Percentiles rank a stretch among this genome's conserved stretches.
phyloP scores from a whole-genome alignment of 2,329 filamentous ascomycete species.

The Madurella fahalii region DNA sequence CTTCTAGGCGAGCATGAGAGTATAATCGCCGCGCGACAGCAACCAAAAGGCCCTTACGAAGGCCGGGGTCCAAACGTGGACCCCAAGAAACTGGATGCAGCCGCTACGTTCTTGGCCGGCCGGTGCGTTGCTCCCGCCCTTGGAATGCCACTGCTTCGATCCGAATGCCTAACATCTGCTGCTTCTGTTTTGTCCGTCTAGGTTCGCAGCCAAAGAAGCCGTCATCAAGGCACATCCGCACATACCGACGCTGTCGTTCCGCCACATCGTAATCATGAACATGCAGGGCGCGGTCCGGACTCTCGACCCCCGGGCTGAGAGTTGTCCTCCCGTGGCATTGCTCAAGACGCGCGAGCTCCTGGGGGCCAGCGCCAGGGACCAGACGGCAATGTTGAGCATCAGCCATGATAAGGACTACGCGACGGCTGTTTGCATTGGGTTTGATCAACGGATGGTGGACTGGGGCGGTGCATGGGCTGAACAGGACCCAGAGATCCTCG shows the following conservation, averaged over 20 bases:
- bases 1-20: neutral
- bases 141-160: neutral
- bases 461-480: too few relatives aligned
- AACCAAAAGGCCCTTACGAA: neutral
- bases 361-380: constrained; percentile 33
- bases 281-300: constrained; percentile 31
- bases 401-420: constrained; percentile 86
- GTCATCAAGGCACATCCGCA: constrained; percentile 66
- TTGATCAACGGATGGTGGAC: constrained; percentile 1
- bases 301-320: neutral
- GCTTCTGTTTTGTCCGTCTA: constrained; percentile 22
- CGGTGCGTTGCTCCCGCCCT: constrained; percentile 32
- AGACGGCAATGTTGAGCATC: constrained; percentile 69
- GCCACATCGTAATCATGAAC: constrained; percentile 50
- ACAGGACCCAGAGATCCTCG: too few relatives aligned
- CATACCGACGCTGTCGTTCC: constrained; percentile 52
- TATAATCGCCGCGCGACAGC: neutral
- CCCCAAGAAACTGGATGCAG: neutral
- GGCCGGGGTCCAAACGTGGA: neutral
- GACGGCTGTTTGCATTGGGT: constrained; percentile 61
- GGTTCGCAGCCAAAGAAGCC: constrained; percentile 72
- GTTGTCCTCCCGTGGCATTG: constrained; percentile 40
- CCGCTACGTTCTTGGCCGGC: constrained; percentile 38
- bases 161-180: neutral
- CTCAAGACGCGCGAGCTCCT: constrained; percentile 30